Conservation (phyloP, 345 rosid species). For the Aquilaria sinensis region DNA sequence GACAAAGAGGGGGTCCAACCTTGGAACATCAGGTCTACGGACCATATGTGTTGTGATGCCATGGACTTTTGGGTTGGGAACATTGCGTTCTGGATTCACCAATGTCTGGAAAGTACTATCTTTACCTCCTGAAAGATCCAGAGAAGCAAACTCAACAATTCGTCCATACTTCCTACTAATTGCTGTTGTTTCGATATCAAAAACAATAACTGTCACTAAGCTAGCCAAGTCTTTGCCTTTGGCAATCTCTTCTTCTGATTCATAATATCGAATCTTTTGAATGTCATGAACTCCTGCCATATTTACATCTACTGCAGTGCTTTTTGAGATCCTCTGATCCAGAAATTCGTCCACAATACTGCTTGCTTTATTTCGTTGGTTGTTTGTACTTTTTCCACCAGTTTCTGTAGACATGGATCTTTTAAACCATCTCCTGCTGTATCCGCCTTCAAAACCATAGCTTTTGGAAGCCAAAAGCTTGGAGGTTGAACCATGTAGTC, state of each 20-base stretch:
- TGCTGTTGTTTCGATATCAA: slow-evolving; percentile 84
- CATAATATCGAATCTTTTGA: slow-evolving; percentile 30
- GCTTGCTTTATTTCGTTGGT: slow-evolving; percentile 26
- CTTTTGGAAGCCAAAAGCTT: slow-evolving; percentile 36
- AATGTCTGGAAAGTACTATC: slow-evolving; percentile 83
- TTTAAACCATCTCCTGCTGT: slow-evolving; percentile 49
- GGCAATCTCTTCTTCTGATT: slow-evolving; percentile 44
- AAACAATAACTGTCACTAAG: slow-evolving; percentile 50
- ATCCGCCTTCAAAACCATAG: slow-evolving; percentile 44
- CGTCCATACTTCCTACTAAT: slow-evolving; percentile 38
- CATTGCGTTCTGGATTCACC: slow-evolving; percentile 58
- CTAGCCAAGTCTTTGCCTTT: slow-evolving; percentile 43
- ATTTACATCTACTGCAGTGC: slow-evolving; percentile 29
- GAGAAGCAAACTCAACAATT: slow-evolving; percentile 75
- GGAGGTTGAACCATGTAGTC: slow-evolving; percentile 24
- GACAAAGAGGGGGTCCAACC: slow-evolving; percentile 30
- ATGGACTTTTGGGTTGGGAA: slow-evolving; percentile 47
- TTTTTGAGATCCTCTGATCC: slow-evolving; percentile 41
- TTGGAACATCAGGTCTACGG: slow-evolving; percentile 69
- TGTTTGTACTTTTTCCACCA: slow-evolving; percentile 26
- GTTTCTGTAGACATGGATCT: slow-evolving; percentile 44
- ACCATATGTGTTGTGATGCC: slow-evolving; percentile 74
- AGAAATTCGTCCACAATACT: slow-evolving; percentile 28
- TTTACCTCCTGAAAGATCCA: slow-evolving; percentile 79
- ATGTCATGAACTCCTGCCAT: slow-evolving; percentile 25